These are phyloP conservation scores for Emergomyces orientalis DNA, from an alignment of 2,329 filamentous ascomycete genomes.

Conservation along the genomic window DNA sequence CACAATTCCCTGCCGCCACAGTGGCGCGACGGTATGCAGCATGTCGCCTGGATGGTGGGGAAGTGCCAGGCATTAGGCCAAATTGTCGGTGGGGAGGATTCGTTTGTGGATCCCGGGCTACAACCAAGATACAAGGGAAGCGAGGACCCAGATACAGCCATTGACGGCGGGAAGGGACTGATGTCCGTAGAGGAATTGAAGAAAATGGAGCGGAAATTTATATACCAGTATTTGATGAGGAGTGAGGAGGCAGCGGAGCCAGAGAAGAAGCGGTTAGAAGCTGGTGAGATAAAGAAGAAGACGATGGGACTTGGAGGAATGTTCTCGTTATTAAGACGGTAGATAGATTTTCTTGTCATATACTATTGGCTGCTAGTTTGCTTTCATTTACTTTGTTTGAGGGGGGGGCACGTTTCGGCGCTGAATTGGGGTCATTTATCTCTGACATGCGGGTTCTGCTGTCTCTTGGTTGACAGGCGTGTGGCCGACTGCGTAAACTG, in stretches of 20 bases:
- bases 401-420: background rate
- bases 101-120: background rate
- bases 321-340: conserved; percentile 5
- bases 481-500: background rate
- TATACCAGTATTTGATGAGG: conserved; percentile 11
- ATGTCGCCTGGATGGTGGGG: conserved; percentile 16
- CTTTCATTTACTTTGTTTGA: background rate
- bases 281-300: conserved; percentile 8
- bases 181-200: conserved; percentile 13
- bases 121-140: conserved; percentile 10
- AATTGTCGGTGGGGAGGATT: conserved; percentile 2
- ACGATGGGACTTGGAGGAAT: conserved; percentile 7
- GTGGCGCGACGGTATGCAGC: conserved; percentile 41
- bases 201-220: conserved; percentile 11
- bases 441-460: background rate
- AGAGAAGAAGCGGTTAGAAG: conserved; percentile 10
- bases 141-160: conserved; percentile 12
- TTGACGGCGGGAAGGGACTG: conserved; percentile 15
- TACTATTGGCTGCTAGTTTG: background rate
- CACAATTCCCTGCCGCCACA: conserved; percentile 40
- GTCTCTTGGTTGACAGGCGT: background rate
- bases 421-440: background rate
- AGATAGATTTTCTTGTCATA: background rate
- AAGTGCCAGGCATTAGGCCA: conserved; percentile 13
- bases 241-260: conserved; percentile 8